phyloP scores from a whole-genome alignment of 495 filamentous ascomycete genomes.

The Aspergillus nidulans region DNA sequence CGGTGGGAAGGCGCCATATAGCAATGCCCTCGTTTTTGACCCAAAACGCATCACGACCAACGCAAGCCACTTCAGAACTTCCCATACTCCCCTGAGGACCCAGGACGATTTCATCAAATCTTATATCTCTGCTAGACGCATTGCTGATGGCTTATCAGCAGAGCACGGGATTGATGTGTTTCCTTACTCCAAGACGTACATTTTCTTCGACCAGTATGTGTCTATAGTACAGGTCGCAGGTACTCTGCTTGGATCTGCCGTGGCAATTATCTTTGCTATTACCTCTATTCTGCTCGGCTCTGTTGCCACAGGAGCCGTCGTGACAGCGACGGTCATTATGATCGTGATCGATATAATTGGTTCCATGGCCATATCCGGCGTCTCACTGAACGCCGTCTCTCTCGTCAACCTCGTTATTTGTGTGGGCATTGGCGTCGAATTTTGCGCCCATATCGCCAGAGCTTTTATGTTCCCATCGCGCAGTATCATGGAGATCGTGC shows the following conservation, averaged over 20 bases:
- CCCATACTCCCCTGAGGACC: conserved; percentile 76
- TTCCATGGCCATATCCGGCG: conserved; percentile 81
- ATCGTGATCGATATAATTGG: conserved; percentile 92
- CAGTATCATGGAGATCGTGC: conserved; percentile 68
- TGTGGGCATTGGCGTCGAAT: conserved; percentile 92
- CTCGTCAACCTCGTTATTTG: conserved; percentile 98
- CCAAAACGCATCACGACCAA: conserved; percentile 54
- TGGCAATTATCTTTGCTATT: conserved; percentile 77
- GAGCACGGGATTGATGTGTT: conserved; percentile 74
- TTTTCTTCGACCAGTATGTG: conserved; percentile 97
- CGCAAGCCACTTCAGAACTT: conserved; percentile 88
- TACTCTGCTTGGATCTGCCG: conserved; percentile 72
- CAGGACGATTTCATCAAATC: conserved; percentile 93
- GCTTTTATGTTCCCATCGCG: conserved; percentile 91
- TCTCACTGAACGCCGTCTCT: conserved; percentile 92
- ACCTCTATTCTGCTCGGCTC: conserved; percentile 79
- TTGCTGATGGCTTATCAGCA: conserved; percentile 65
- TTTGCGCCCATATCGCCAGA: conserved; percentile 93
- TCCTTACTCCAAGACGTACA: conserved; percentile 94
- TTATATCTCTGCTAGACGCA: conserved; percentile 85
- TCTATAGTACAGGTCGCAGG: conserved; percentile 75
- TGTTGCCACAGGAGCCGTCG: conserved; percentile 70
- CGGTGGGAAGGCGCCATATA: conserved; percentile 82
- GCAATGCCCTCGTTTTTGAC: conserved; percentile 79
- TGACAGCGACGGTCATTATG: conserved; percentile 85